Conservation (phyloP, 1,139 yeast genomes). For the Saccharomyces uvarum region DNA sequence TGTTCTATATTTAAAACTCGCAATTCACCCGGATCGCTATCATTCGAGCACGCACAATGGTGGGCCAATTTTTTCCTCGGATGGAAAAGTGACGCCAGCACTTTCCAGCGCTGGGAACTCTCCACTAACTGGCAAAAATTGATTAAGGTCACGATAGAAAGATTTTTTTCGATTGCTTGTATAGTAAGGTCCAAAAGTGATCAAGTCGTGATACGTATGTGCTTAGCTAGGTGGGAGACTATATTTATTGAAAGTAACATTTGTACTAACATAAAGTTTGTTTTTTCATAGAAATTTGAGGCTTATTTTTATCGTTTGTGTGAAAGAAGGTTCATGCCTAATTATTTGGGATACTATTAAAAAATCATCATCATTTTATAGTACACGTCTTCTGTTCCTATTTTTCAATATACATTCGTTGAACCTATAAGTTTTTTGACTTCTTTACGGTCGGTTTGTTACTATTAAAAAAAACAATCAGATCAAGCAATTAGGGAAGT, state of each 20-base stretch:
- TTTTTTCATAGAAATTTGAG: not conserved
- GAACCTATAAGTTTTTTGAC: not conserved
- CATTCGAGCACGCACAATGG: not conserved
- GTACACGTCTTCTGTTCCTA: not conserved
- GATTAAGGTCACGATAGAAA: not conserved
- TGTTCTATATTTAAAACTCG: not conserved
- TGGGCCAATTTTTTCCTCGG: not conserved
- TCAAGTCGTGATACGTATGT: not conserved
- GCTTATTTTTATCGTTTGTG: not conserved
- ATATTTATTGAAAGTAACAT: not conserved
- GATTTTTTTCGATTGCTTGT: not conserved
- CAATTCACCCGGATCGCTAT: not conserved
- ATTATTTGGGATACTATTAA: not conserved
- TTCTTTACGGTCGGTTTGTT: not conserved
- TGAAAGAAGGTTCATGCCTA: not conserved
- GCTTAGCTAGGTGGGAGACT: not conserved
- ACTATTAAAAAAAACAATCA: not conserved
- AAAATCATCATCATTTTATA: not conserved
- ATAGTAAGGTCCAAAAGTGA: not conserved
- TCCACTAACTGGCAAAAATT: not conserved
- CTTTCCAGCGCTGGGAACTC: not conserved
- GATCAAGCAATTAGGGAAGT: not conserved
- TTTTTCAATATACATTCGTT: not conserved
- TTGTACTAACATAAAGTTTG: not conserved
- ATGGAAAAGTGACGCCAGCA: not conserved